These are phyloP conservation scores for Dioszegia crocea DNA, from an alignment of 768 basidiomycete genomes.

Conservation along the genomic window DNA sequence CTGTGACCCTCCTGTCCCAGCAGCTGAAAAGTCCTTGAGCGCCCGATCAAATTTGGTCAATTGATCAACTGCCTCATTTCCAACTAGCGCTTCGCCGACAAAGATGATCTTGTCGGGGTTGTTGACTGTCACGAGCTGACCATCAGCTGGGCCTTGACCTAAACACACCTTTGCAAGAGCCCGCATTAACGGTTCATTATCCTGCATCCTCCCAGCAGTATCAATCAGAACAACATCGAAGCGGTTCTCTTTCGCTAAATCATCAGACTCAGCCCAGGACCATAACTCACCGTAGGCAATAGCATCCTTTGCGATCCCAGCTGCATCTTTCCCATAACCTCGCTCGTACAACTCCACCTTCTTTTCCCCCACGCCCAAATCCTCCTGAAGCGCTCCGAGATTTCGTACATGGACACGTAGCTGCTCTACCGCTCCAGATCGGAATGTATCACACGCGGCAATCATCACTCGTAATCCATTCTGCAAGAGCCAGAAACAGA, in stretches of 20 bases:
- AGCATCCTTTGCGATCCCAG: conserved; percentile 93
- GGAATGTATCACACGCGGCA: conserved; percentile 97
- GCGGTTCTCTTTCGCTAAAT: conserved; percentile 71
- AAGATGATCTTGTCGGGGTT: conserved; percentile 96
- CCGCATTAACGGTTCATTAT: conserved; percentile 98
- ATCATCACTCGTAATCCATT: conserved; percentile 89
- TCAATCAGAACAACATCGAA: conserved; percentile 98
- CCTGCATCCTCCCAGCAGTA: conserved; percentile 98
- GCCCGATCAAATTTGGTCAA: conserved; percentile 93
- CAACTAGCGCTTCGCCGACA: conserved; percentile 95
- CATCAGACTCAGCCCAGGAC: too few relatives aligned
- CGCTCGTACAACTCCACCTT: conserved; percentile 90
- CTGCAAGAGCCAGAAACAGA: conserved; percentile 98
- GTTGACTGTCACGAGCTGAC: conserved; percentile 82
- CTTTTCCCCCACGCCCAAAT: conserved; percentile 50
- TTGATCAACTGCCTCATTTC: conserved; percentile 98
- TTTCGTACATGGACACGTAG: conserved; percentile 94
- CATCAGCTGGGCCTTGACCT: conserved; percentile 2
- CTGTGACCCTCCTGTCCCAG: conserved; percentile 57
- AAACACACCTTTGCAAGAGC: conserved; percentile 81
- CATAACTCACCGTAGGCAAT: conserved; percentile 81
- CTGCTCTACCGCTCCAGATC: conserved; percentile 95
- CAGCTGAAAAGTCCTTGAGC: conserved; percentile 80
- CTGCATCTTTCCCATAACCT: conserved; percentile 99
- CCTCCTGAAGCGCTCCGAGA: conserved; percentile 71